Evolutionary conservation across 495 filamentous ascomycete genomes (phyloP), one percentile per base, ranked within the genome.

Genomic region (Penicillium ucsense): DNA sequence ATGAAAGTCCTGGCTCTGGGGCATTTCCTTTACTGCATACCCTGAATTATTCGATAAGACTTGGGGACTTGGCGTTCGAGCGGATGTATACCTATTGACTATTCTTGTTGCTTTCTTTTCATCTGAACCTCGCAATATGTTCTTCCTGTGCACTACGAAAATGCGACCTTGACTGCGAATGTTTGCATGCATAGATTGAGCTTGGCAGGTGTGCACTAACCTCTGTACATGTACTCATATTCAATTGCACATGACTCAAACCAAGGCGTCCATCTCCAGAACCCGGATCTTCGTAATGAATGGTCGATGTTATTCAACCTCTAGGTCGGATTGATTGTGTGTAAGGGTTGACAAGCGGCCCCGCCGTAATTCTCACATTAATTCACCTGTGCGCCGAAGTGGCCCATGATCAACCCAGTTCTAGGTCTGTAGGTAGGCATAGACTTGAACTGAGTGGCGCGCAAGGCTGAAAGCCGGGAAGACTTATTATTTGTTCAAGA

Each of bases 41-140:
- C 56, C 54, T 40, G 46, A 48, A 46, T 48, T 46, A 28, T 43
- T 51, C 46, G 40, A 49, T 57, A 47, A 55, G 49, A 48, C 45
- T 60, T 51, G 49, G 59, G 20, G 53, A 53, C 49, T 49, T 52
- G 59, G 64, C 59, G 54, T 57, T 64, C 54, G 60, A 60, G 53
- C 55, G 57, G 52, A 60, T 40, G 58, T 59, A 61, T 57, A 53
- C 40, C 52, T 59, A 53, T 56, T 56, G 53, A 59, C 48, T 54
- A 49, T 49, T 37, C 54, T 54, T 41, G 59, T 54, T 52, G 54
- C 60, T 59, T 53, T 54, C 33, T 38, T 46, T 8, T 51, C 39
- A 43, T 55, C 39, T 35, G 35, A 10, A 46, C 12, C 43, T 47
- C 50, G n/a, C 34, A 20, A 20, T 20, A 27, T 52, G 27, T 44